These are phyloP conservation scores for Heterobasidion irregulare DNA, from an alignment of 1,284 basidiomycete species.

Conservation along the genomic window DNA sequence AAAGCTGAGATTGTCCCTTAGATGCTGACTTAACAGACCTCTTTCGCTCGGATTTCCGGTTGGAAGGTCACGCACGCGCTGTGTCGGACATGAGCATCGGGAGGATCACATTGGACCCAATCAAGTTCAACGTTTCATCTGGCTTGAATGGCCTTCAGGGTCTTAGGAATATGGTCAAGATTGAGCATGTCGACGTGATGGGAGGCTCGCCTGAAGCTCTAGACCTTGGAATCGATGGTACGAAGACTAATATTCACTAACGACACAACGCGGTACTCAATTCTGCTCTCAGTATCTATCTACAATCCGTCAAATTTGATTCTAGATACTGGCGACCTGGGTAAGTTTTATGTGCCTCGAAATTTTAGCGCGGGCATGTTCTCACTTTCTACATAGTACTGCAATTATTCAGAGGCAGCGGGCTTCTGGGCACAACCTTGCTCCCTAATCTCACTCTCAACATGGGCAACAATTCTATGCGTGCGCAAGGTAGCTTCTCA, in stretches of 20 bases:
- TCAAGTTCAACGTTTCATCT: conserved; percentile 70
- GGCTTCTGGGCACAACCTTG: conserved; percentile 46
- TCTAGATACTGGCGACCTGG: conserved; percentile 49
- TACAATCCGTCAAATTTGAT: conserved; percentile 68
- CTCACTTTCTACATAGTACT: conserved; percentile 28
- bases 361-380: neutral
- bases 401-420: conserved; percentile 45
- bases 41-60: conserved; percentile 39
- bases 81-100: conserved; percentile 65
- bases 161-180: conserved; percentile 48
- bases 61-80: conserved; percentile 58
- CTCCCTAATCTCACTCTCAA: conserved; percentile 51
- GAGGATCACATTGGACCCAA: conserved; percentile 61
- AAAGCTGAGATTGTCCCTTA: conserved; percentile 15
- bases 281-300: conserved; percentile 39
- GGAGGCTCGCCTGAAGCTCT: conserved; percentile 63
- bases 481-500: conserved; percentile 39
- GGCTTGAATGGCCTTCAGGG: conserved; percentile 58
- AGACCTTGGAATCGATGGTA: conserved; percentile 50
- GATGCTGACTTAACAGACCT: conserved; percentile 44
- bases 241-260: conserved; percentile 5
- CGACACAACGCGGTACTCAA: neutral
- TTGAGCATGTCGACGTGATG: conserved; percentile 59
- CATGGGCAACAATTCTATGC: conserved; percentile 50
- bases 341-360: conserved; percentile 25